phyloP scores from a whole-genome alignment of 2,329 filamentous ascomycete species.

The Boeremia exigua region DNA sequence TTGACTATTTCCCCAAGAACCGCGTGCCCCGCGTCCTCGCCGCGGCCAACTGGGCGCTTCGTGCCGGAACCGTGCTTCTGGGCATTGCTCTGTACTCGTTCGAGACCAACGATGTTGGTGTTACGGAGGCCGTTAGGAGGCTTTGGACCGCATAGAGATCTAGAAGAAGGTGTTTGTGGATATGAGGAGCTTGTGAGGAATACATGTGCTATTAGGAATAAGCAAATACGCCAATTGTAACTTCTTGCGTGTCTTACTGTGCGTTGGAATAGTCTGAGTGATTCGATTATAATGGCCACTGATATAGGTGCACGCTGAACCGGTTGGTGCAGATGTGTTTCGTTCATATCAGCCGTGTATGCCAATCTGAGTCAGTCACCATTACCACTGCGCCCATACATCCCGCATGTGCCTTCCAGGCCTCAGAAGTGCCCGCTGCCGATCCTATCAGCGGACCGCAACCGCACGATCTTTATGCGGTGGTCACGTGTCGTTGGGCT shows the following conservation, averaged over 20 bases:
- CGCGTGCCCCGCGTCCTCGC: slow-evolving; percentile 72
- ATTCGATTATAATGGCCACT: too few relatives aligned
- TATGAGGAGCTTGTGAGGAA: slow-evolving; percentile 13
- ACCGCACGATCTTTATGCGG: too few relatives aligned
- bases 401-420: too few relatives aligned
- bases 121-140: slow-evolving; percentile 87
- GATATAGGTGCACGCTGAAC: too few relatives aligned
- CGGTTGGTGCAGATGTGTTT: too few relatives aligned
- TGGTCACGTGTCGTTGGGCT: too few relatives aligned
- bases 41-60: slow-evolving; percentile 77
- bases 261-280: too few relatives aligned
- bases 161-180: background rate
- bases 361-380: too few relatives aligned
- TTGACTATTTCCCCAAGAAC: slow-evolving; percentile 85
- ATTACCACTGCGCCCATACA: too few relatives aligned
- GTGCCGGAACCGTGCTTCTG: slow-evolving; percentile 77
- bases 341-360: too few relatives aligned
- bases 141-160: slow-evolving; percentile 78
- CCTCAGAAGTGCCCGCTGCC: too few relatives aligned
- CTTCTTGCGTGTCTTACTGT: background rate
- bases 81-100: slow-evolving; percentile 95
- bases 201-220: slow-evolving; percentile 17
- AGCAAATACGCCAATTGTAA: background rate
- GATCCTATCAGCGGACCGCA: too few relatives aligned
- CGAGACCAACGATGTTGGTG: slow-evolving; percentile 96